Base-by-base conservation (phyloP, 345 rosid genomes). In the Populus simonii region DNA sequence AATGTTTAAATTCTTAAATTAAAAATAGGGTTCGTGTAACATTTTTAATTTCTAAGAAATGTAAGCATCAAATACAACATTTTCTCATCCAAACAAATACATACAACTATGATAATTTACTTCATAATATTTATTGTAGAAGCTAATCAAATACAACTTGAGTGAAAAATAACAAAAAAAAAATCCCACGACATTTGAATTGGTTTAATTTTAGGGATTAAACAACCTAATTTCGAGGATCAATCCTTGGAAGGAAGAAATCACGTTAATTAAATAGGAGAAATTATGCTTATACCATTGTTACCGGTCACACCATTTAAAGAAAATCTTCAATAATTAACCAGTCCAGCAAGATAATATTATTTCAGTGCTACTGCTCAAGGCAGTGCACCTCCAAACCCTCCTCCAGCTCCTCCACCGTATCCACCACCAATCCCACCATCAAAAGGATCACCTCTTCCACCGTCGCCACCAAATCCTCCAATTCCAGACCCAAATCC, bases 361-460 rank as follows among this genome's bases (percentile, higher is more conserved):
- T 22, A 45, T 11, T 45, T 12, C 15, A 45, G 2, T 10, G 35
- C 29, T 35, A 11, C 11, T 43, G 15, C 20, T 79, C 80, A 80
- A 18, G 81, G 81, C 43, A 17, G 9, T 11, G 81, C 83, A n/a
- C 76, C 81, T 61, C 85, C 76, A 55, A 51, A 31, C 27, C 79
- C 79, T 8, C 77, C 79, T n/a, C 84, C 74, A 74, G 11, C 38
- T 0, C 76, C 68, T 1, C 49, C 67, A 22, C 66, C 67, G 2
- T 8, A 4, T 1, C 65, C 59, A 25, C 65, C 63, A 53, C 25
- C 55, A 1, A 2, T 22, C 57, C 57, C n/a, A 6, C 57, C 57
- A 51, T n/a, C 57, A 1, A 5, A 18, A 51, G 9, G 8, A 51
- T 17, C 55, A 8, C 25, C 13, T 1, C 62, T 23, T 1, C 62